Evolutionary conservation across 2,329 filamentous ascomycete species (phyloP), one percentile per base, ranked within the genome.

Genomic region (Pyricularia sp.): DNA sequence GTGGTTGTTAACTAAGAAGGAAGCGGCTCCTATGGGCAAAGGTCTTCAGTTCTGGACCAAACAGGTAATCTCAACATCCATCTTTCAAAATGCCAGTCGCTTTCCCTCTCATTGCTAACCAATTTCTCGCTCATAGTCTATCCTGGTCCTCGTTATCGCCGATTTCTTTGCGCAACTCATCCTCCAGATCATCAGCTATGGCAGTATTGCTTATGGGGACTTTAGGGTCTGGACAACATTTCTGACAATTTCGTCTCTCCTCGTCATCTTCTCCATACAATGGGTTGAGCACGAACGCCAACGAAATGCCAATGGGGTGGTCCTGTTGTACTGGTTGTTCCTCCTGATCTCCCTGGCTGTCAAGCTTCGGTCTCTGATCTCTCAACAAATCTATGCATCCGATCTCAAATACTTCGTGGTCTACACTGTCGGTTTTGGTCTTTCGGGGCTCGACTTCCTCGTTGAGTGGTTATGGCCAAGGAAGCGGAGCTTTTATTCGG

Each of bases 21-120:
- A 84, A 64, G 80, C 87, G 49, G 72, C 85, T 64, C 83, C 84
- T 0, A 84, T 93, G 22, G 79, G 84, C 68, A 96, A 91, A 81
- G 89, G 96, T 75, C 91, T 89, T 87, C 91, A 94, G 74, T 97
- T 97, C 75, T 97, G 91, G 81, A 79, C 87, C 12, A 99, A 99
- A 77, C 82, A 97, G 84, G 91, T 94, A 80, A 70, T 83, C 73
- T 62, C 1, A 49, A 40, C 33, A 22, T 16, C 19, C 33, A n/a
- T 12, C 4, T 31, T 55, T 53, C 19, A 24, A n/a, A 62, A 33
- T 19, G 6, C 55, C 10, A 16, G 19, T 62, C 22, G 19, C 60
- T 40, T 40, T n/a, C 31, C 19, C 12, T 40, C 16, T n/a, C 16
- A 22, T n/a, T 62, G 30, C 31, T 64, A 55, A 57, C 60, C 16